phyloP scores from a whole-genome alignment of 306 rosid genomes.

The Phaseolus lunatus region DNA sequence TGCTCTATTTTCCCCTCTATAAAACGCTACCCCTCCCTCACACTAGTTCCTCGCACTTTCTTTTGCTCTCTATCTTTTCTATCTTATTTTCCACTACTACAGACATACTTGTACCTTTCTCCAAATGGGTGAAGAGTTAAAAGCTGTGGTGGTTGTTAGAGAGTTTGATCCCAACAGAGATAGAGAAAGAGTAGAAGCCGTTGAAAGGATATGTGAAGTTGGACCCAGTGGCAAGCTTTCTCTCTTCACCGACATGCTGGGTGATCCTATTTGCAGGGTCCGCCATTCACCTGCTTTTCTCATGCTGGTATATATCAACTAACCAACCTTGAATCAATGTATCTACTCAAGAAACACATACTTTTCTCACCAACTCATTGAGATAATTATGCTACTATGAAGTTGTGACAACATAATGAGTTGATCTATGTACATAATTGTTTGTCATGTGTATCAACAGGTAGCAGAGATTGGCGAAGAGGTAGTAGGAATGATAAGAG shows the following conservation, averaged over 20 bases:
- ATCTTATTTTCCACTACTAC: background rate
- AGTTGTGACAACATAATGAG: background rate
- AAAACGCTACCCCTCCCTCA: background rate
- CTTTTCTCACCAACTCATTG: background rate
- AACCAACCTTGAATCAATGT: background rate
- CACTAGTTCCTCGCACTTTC: background rate
- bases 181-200: slow-evolving; percentile 62
- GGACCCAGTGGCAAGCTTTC: slow-evolving; percentile 80
- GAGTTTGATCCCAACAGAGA: slow-evolving; percentile 63
- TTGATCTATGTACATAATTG: background rate
- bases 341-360: background rate
- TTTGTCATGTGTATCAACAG: slow-evolving; percentile 46
- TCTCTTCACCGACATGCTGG: slow-evolving; percentile 82
- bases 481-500: slow-evolving; percentile 90
- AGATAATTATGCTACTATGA: background rate
- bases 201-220: slow-evolving; percentile 82
- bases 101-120: background rate
- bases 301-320: slow-evolving; percentile 73
- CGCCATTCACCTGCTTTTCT: slow-evolving; percentile 92
- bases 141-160: slow-evolving; percentile 51
- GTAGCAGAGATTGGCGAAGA: slow-evolving; percentile 78
- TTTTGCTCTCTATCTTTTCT: background rate
- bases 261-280: slow-evolving; percentile 98
- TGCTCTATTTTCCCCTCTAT: background rate
- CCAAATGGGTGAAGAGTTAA: slow-evolving; percentile 38